Evolutionary conservation across 208 protist species (phyloP).

Genomic region (Jaenimonas drosophilae): DNA sequence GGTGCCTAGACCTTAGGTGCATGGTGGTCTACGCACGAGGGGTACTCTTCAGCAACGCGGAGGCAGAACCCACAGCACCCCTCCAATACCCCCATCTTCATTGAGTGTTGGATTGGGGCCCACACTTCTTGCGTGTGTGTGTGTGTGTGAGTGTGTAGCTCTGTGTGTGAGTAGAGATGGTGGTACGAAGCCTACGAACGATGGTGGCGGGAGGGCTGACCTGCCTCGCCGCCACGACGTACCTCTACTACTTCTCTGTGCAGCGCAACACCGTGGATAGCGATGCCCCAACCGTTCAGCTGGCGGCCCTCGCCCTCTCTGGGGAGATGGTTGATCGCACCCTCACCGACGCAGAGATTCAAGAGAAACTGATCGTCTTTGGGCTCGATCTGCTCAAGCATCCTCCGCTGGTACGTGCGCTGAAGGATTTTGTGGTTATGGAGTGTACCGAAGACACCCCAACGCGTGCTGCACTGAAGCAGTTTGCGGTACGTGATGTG

Average conservation of each 20-base stretch:
- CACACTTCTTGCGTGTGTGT: too few species aligned
- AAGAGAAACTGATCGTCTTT: constrained; percentile 30
- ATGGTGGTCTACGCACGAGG: too few species aligned
- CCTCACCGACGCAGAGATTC: constrained; percentile 37
- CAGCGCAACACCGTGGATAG: constrained; percentile 16
- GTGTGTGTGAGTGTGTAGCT: too few species aligned
- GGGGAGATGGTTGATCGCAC: constrained; percentile 47
- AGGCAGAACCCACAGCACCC: too few species aligned
- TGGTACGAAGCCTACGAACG: background rate
- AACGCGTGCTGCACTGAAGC: constrained; percentile 32
- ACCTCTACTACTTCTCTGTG: constrained; percentile 13
- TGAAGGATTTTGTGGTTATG: constrained; percentile 45
- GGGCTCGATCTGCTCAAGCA: constrained; percentile 45
- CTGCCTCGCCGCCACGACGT: constrained; percentile 20
- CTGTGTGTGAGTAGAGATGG: background rate
- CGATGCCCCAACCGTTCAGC: constrained; percentile 38
- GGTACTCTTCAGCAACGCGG: too few species aligned
- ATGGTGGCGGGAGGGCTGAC: constrained; percentile 32
- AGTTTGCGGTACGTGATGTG: constrained; percentile 64
- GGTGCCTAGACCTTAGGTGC: too few species aligned
- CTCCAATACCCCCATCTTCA: too few species aligned
- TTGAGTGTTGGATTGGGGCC: too few species aligned
- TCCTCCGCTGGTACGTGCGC: constrained; percentile 24
- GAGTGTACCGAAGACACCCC: constrained; percentile 49
- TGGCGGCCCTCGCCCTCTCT: constrained; percentile 71